Conservation (phyloP, 2,329 filamentous ascomycete species). For the Periglandula ipomoeae region DNA sequence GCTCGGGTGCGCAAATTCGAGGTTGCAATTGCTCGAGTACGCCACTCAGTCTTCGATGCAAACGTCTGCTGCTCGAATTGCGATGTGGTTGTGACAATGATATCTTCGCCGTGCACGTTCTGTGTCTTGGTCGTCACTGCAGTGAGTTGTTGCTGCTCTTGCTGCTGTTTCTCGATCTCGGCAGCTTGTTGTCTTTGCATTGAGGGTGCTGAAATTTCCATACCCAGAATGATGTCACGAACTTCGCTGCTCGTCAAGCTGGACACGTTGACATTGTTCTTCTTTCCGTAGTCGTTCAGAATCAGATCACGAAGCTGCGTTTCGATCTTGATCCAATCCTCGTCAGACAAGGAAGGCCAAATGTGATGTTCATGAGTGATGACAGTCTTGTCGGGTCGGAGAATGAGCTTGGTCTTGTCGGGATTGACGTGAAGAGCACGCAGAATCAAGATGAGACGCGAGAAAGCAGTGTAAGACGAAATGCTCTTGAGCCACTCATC, state of each 20-base stretch:
- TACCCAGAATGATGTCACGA: constrained; percentile 94
- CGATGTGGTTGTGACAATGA: constrained; percentile 95
- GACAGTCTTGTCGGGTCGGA: constrained; percentile 94
- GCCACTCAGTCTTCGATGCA: constrained; percentile 98
- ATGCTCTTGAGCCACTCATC: constrained; percentile 99
- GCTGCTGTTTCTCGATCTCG: constrained; percentile 97
- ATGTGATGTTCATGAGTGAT: constrained; percentile 99
- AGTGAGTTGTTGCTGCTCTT: constrained; percentile 92
- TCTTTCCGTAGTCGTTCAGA: constrained; percentile 97
- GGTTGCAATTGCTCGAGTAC: constrained; percentile 90
- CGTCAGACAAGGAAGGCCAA: constrained; percentile 88
- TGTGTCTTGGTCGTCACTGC: constrained; percentile 98
- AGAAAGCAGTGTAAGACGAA: constrained; percentile 97
- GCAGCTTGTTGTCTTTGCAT: constrained; percentile 97
- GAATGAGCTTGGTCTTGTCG: constrained; percentile 93
- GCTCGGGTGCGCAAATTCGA: constrained; percentile 87
- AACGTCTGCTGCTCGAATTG: constrained; percentile 98
- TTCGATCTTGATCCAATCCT: constrained; percentile 99
- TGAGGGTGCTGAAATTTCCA: constrained; percentile 97
- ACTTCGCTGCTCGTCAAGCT: constrained; percentile 96
- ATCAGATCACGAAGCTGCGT: constrained; percentile 92
- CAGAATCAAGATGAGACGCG: constrained; percentile 83
- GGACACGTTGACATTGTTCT: constrained; percentile 99
- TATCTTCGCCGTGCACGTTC: constrained; percentile 93
- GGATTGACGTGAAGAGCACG: constrained; percentile 95